phyloP scores from a whole-genome alignment of 2,329 filamentous ascomycete species.

The Alternaria conjuncta region DNA sequence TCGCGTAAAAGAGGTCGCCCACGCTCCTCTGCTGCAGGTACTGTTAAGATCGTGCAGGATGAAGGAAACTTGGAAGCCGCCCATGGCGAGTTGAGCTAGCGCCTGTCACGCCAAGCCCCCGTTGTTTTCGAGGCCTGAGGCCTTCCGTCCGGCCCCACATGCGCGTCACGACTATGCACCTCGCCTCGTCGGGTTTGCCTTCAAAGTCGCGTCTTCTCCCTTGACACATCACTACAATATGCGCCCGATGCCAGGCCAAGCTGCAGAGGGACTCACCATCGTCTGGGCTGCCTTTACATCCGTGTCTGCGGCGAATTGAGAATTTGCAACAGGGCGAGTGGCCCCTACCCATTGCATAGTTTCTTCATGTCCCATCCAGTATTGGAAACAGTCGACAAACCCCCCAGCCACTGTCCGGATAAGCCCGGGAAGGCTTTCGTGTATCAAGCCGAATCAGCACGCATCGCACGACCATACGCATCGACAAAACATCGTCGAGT shows the following conservation, averaged over 20 bases:
- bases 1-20: neutral
- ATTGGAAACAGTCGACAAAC: neutral
- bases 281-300: too few relatives aligned
- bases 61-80: neutral
- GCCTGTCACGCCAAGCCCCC: neutral
- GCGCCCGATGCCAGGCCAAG: neutral
- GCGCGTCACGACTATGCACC: neutral
- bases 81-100: neutral
- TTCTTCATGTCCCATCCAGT: neutral
- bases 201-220: neutral
- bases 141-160: neutral
- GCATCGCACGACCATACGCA: neutral
- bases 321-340: neutral
- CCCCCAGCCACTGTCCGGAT: neutral
- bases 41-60: neutral
- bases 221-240: neutral
- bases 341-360: neutral
- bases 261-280: neutral
- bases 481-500: neutral
- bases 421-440: neutral
- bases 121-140: neutral
- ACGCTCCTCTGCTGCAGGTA: neutral
- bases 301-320: neutral
- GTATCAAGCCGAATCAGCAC: neutral
- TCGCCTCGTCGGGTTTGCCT: neutral